Conservation (phyloP, 768 basidiomycete species). For the Phylloporus sp. region DNA sequence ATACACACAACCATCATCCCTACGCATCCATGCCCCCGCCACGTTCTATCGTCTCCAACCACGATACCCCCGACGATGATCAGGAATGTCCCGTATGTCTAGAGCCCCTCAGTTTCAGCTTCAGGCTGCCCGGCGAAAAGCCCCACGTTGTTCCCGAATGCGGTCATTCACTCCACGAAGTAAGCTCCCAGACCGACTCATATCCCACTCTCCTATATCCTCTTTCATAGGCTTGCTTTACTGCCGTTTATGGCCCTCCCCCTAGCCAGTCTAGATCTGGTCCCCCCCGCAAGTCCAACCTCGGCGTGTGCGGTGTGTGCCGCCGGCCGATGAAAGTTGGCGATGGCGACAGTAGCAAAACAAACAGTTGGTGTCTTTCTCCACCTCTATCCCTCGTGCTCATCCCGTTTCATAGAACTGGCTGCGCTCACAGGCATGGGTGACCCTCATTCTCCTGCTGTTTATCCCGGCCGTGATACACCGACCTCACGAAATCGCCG, state of each 20-base stretch:
- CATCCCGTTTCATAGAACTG: constrained; percentile 58
- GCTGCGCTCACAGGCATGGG: constrained; percentile 92
- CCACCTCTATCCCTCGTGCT: constrained; percentile 1
- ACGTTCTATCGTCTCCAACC: constrained; percentile 67
- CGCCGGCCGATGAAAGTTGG: constrained; percentile 94
- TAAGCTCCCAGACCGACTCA: constrained; percentile 23
- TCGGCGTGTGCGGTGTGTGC: constrained; percentile 97
- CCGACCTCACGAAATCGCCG: constrained; percentile 33
- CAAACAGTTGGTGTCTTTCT: constrained; percentile 68
- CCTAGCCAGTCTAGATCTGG: constrained; percentile 53
- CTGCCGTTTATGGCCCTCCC: constrained; percentile 91
- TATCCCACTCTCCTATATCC: constrained; percentile 6
- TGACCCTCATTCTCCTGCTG: constrained; percentile 47
- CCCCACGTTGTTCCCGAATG: constrained; percentile 97
- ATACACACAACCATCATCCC: constrained; percentile 43
- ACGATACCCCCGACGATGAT: constrained; percentile 66
- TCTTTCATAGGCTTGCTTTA: constrained; percentile 79
- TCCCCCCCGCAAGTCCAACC: constrained; percentile 65
- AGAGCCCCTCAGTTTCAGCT: constrained; percentile 90
- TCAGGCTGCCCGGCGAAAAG: constrained; percentile 92
- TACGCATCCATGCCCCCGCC: constrained; percentile 63
- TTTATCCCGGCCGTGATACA: constrained; percentile 71
- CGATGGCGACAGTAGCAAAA: constrained; percentile 77
- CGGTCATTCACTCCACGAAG: constrained; percentile 96
- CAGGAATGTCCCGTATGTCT: constrained; percentile 96